phyloP scores from a whole-genome alignment of 768 basidiomycete species.

The Mycena chlorophos region DNA sequence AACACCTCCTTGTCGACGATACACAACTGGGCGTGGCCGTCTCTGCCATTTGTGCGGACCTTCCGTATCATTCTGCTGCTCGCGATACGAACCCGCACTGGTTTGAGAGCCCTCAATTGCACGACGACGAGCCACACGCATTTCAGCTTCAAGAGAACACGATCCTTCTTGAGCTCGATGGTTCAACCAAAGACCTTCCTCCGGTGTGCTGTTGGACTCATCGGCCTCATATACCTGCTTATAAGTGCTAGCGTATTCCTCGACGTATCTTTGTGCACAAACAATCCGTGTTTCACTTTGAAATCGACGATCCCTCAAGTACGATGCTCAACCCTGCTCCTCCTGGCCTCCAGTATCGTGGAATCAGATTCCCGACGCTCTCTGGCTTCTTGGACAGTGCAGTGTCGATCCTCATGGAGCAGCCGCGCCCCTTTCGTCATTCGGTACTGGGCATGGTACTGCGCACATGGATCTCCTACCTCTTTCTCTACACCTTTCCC shows the following conservation, averaged over 20 bases:
- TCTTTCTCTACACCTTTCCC: constrained; percentile 12
- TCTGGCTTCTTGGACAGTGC: constrained; percentile 11
- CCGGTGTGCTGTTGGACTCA: not conserved
- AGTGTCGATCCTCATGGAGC: constrained; percentile 3
- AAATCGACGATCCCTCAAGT: constrained; percentile 11
- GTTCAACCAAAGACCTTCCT: not conserved
- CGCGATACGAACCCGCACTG: constrained; percentile 3
- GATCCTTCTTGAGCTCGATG: constrained; percentile 6
- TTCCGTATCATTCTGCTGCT: constrained; percentile 3
- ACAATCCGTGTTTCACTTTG: constrained; percentile 16
- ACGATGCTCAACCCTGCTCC: constrained; percentile 15
- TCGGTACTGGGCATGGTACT: not conserved
- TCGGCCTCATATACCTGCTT: not conserved
- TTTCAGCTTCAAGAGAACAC: constrained; percentile 5
- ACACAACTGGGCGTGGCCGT: constrained; percentile 4
- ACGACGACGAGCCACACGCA: constrained; percentile 10
- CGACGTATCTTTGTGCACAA: constrained; percentile 11
- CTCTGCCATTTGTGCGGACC: constrained; percentile 2
- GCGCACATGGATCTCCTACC: not conserved
- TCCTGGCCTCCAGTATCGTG: not conserved
- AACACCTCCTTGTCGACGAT: constrained; percentile 21
- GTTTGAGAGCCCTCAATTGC: not conserved
- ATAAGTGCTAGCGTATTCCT: not conserved
- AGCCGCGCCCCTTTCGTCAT: constrained; percentile 8
- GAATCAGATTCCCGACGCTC: constrained; percentile 13